phyloP scores from a whole-genome alignment of 345 rosid genomes.

The Acer campestre region DNA sequence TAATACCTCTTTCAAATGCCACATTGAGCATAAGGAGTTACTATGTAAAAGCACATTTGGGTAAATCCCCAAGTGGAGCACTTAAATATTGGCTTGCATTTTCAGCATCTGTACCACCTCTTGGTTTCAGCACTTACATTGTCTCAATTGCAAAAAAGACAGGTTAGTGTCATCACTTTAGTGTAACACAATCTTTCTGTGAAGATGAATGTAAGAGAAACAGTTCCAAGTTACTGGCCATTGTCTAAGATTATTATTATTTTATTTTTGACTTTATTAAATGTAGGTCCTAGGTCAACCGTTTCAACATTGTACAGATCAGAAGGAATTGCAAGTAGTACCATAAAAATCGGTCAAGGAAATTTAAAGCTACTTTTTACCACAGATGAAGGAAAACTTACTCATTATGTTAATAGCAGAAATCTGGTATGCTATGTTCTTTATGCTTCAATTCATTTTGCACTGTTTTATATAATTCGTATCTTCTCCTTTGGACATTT shows the following conservation, averaged over 20 bases:
- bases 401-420: constrained; percentile 52
- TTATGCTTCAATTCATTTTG: constrained; percentile 9
- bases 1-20: constrained; percentile 67
- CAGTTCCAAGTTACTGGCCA: constrained; percentile 13
- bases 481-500: neutral
- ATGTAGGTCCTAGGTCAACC: constrained; percentile 50
- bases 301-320: constrained; percentile 47
- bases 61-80: constrained; percentile 50
- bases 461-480: neutral
- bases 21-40: constrained; percentile 48
- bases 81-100: constrained; percentile 79
- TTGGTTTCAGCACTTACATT: constrained; percentile 83
- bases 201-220: constrained; percentile 3
- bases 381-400: constrained; percentile 56
- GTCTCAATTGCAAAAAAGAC: constrained; percentile 58
- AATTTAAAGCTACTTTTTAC: constrained; percentile 67
- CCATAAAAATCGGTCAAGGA: constrained; percentile 80
- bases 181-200: constrained; percentile 8
- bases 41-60: constrained; percentile 76
- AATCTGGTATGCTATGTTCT: constrained; percentile 47
- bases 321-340: constrained; percentile 41
- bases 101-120: constrained; percentile 84
- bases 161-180: constrained; percentile 48
- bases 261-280: constrained; percentile 10
- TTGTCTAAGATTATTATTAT: constrained; percentile 12